Evolutionary conservation across 352 stramenopile genomes (phyloP).

Genomic region (Pythium apleroticum): DNA sequence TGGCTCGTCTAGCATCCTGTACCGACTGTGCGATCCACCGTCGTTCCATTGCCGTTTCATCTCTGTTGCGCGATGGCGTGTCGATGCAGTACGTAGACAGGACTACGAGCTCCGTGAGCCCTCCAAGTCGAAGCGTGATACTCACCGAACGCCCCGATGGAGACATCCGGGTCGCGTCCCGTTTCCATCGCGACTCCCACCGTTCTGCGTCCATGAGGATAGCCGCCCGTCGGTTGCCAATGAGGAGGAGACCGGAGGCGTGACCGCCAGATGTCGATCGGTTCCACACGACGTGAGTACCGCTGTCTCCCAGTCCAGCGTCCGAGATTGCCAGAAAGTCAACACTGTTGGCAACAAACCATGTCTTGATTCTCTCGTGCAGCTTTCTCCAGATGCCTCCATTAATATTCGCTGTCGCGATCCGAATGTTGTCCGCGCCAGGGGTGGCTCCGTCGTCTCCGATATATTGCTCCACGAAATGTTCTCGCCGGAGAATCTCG

Average conservation of each 20-base stretch:
- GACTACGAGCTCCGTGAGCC: not conserved
- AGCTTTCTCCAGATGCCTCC: not conserved
- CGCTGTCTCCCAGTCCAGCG: not conserved
- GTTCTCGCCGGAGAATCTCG: not conserved
- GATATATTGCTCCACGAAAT: not conserved
- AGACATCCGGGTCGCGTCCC: not conserved
- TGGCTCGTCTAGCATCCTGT: not conserved
- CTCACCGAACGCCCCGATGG: not conserved
- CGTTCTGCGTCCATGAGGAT: not conserved
- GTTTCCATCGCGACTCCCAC: not conserved
- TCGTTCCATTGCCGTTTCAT: not conserved
- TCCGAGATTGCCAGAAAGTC: not conserved
- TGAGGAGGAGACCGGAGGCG: not conserved
- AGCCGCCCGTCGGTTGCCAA: not conserved
- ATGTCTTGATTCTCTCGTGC: not conserved
- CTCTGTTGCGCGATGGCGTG: not conserved
- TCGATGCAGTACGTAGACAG: not conserved
- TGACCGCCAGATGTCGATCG: not conserved
- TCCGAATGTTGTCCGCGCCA: not conserved
- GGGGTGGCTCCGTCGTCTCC: not conserved
- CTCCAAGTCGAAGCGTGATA: not conserved
- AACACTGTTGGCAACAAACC: not conserved
- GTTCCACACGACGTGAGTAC: not conserved
- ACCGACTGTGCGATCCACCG: not conserved
- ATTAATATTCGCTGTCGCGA: not conserved